Evolutionary conservation across 2,329 filamentous ascomycete genomes (phyloP).

Genomic region (Byssochlamys sp.): DNA sequence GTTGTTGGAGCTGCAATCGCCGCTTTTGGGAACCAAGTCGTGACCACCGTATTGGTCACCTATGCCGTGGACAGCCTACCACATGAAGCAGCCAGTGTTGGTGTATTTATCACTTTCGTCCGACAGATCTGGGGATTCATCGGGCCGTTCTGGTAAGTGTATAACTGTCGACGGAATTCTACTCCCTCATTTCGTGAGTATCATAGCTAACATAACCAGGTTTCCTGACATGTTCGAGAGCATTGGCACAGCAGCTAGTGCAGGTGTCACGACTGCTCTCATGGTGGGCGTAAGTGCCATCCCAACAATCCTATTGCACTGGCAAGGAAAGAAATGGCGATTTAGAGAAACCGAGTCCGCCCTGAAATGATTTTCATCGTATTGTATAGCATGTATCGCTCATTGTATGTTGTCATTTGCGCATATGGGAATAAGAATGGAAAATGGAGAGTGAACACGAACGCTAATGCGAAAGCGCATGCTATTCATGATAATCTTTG

Average conservation of each 20-base stretch:
- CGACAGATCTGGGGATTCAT: conserved; percentile 48
- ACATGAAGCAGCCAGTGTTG: conserved; percentile 44
- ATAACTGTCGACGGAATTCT: background rate
- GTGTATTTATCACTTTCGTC: conserved; percentile 50
- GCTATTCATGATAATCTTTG: no score
- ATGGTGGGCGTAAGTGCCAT: conserved; percentile 21
- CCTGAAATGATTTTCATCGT: background rate
- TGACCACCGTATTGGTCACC: conserved; percentile 52
- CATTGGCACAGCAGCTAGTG: conserved; percentile 20
- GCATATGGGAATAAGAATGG: background rate
- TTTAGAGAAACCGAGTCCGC: background rate
- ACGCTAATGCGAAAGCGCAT: no score
- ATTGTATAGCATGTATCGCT: background rate
- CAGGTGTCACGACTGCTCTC: conserved; percentile 18
- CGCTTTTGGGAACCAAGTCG: conserved; percentile 50
- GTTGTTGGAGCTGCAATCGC: conserved; percentile 45
- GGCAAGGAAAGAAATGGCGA: conserved; percentile 8
- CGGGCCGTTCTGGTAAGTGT: conserved; percentile 24
- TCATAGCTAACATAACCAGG: conserved; percentile 11
- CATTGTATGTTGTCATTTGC: background rate
- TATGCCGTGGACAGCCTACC: conserved; percentile 52
- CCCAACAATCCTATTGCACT: conserved; percentile 19
- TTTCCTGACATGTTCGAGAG: conserved; percentile 26
- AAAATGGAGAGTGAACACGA: background rate
- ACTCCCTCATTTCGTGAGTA: background rate